phyloP scores from a whole-genome alignment of 371 early-diverging fungal genomes.

The Vairimorpha ceranae region DNA sequence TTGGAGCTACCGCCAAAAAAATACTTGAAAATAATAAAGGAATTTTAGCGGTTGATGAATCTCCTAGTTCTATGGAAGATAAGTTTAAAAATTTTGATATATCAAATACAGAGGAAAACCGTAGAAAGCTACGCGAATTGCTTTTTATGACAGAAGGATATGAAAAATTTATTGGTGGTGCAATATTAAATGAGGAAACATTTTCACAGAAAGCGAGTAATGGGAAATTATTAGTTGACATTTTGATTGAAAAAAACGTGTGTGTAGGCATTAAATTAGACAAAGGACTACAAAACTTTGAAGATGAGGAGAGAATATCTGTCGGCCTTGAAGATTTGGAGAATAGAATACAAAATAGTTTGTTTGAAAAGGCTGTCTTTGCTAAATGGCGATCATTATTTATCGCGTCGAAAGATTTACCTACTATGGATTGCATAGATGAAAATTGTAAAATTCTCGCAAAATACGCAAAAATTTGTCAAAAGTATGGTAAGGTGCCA shows the following conservation, averaged over 20 bases:
- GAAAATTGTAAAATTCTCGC: conserved; percentile 68
- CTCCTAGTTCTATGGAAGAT: conserved; percentile 66
- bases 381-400: conserved; percentile 69
- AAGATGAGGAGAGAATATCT: conserved; percentile 66
- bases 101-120: conserved; percentile 67
- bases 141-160: conserved; percentile 66
- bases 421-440: conserved; percentile 64
- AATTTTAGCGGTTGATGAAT: conserved; percentile 67
- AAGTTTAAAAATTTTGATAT: conserved; percentile 65
- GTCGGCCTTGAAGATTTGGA: conserved; percentile 67
- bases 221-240: conserved; percentile 64
- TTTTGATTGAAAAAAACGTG: conserved; percentile 64
- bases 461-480: conserved; percentile 68
- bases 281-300: conserved; percentile 64
- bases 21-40: conserved; percentile 67
- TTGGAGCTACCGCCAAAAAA: conserved; percentile 61
- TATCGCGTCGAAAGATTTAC: conserved; percentile 63
- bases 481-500: conserved; percentile 66
- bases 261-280: conserved; percentile 68
- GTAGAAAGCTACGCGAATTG: conserved; percentile 67
- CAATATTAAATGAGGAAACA: conserved; percentile 68
- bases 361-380: conserved; percentile 65
- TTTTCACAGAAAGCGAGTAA: conserved; percentile 64
- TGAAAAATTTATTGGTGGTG: conserved; percentile 66
- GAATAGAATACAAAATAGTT: conserved; percentile 64